Evolutionary conservation across 768 basidiomycete species (phyloP).

Genomic region (Tricholoma hemisulphureum): DNA sequence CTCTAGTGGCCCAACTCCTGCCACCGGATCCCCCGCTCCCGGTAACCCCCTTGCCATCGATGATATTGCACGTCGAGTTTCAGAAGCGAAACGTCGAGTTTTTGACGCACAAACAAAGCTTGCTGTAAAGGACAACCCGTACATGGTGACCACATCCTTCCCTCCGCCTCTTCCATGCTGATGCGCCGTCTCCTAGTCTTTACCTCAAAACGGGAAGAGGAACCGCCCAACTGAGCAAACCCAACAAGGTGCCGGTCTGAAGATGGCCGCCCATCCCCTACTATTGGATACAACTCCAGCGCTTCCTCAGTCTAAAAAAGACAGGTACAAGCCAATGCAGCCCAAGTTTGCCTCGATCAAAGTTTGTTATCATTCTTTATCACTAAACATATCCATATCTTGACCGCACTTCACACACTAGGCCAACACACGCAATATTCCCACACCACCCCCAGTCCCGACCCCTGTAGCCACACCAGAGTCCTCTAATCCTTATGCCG

Average conservation of each 20-base stretch:
- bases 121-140: slow-evolving; percentile 79
- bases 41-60: slow-evolving; percentile 45
- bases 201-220: slow-evolving; percentile 55
- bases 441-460: slow-evolving; percentile 55
- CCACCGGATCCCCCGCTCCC: slow-evolving; percentile 32
- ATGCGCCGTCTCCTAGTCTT: slow-evolving; percentile 36
- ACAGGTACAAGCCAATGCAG: slow-evolving; percentile 97
- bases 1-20: slow-evolving; percentile 45
- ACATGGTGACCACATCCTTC: slow-evolving; percentile 57
- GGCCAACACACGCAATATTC: slow-evolving; percentile 77
- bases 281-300: slow-evolving; percentile 65
- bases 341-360: slow-evolving; percentile 98
- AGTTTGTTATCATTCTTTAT: slow-evolving; percentile 35
- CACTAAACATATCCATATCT: not conserved
- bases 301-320: slow-evolving; percentile 75
- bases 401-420: slow-evolving; percentile 17
- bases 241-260: slow-evolving; percentile 79
- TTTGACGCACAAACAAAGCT: slow-evolving; percentile 78
- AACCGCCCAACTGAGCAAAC: slow-evolving; percentile 55
- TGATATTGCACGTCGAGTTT: slow-evolving; percentile 68
- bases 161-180: not conserved
- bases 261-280: slow-evolving; percentile 89
- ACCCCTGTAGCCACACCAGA: slow-evolving; percentile 41
- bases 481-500: slow-evolving; percentile 76
- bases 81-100: slow-evolving; percentile 84